Percentiles rank a stretch among this genome's conserved stretches.
These are phyloP conservation scores for Cystobasidiaceae sp. DNA, from an alignment of 1,284 basidiomycete genomes.

Conservation along the genomic window DNA sequence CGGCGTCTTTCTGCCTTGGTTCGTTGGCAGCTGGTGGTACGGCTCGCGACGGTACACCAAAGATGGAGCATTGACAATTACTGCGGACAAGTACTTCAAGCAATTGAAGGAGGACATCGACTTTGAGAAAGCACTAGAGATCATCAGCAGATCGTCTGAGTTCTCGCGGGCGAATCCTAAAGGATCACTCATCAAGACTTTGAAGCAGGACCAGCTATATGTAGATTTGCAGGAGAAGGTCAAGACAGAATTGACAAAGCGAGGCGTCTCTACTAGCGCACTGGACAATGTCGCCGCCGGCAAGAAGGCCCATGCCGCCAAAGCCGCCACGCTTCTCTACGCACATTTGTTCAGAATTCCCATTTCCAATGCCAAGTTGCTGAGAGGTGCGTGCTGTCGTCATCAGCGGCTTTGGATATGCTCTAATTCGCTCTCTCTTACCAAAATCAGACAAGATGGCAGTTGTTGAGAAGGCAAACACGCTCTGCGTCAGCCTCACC, in stretches of 20 bases:
- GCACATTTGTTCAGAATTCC: conserved; percentile 77
- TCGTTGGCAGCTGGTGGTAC: conserved; percentile 97
- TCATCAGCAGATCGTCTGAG: conserved; percentile 68
- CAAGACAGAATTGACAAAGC: conserved; percentile 50
- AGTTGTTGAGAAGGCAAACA: conserved; percentile 40
- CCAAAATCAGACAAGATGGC: conserved; percentile 37
- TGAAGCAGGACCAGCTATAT: conserved; percentile 38
- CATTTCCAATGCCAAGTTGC: conserved; percentile 56
- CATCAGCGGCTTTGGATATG: conserved; percentile 50
- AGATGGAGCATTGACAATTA: conserved; percentile 77
- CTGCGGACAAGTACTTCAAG: conserved; percentile 88
- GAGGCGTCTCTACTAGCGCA: neutral
- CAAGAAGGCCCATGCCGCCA: conserved; percentile 45
- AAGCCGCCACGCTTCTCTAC: conserved; percentile 71
- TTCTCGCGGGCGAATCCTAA: conserved; percentile 55
- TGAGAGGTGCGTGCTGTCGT: conserved; percentile 55
- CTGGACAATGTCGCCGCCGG: conserved; percentile 46
- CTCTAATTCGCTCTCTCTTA: neutral
- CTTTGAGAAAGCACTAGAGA: conserved; percentile 66
- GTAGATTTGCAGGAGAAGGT: conserved; percentile 46
- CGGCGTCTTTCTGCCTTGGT: conserved; percentile 74
- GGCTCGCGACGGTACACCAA: conserved; percentile 84
- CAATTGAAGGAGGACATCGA: conserved; percentile 71
- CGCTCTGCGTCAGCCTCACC: conserved; percentile 66
- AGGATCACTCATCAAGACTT: conserved; percentile 39